Conservation (phyloP, 257 asterid genomes). For the Primulina huaijiensis region DNA sequence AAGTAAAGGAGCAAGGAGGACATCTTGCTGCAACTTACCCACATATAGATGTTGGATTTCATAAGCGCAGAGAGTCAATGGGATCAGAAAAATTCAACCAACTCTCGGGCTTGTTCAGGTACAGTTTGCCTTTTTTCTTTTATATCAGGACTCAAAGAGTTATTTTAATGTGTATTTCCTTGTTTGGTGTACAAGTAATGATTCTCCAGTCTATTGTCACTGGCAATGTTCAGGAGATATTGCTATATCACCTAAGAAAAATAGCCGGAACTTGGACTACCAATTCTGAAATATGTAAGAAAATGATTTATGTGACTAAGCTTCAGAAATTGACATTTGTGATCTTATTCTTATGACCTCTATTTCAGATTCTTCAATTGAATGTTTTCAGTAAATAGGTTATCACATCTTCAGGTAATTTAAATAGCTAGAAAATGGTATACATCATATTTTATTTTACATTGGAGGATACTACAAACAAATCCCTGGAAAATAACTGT, state of each 20-base stretch:
- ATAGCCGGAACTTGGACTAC: too few species aligned
- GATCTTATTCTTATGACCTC: too few species aligned
- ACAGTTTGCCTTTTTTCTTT: not conserved
- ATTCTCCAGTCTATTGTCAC: too few species aligned
- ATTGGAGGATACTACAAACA: not conserved
- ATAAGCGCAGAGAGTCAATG: slow-evolving; percentile 40
- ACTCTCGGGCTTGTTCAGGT: slow-evolving; percentile 67
- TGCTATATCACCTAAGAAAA: too few species aligned
- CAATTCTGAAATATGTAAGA: too few species aligned
- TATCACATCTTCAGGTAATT: not conserved
- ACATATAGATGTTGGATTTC: slow-evolving; percentile 35
- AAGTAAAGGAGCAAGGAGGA: slow-evolving; percentile 51
- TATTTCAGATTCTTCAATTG: too few species aligned
- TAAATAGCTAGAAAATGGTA: not conserved
- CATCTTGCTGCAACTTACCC: slow-evolving; percentile 42
- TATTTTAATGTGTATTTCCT: not conserved
- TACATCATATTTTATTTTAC: not conserved
- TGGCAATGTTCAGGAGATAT: too few species aligned
- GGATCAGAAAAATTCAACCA: slow-evolving; percentile 56
- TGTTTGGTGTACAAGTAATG: slow-evolving; percentile 4
- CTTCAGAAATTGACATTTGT: too few species aligned
- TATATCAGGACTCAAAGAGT: not conserved
- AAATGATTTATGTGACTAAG: too few species aligned
- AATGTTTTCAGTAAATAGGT: too few species aligned
- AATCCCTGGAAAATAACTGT: not conserved